phyloP scores from a whole-genome alignment of 306 rosid genomes.

The Rosa lucieae region DNA sequence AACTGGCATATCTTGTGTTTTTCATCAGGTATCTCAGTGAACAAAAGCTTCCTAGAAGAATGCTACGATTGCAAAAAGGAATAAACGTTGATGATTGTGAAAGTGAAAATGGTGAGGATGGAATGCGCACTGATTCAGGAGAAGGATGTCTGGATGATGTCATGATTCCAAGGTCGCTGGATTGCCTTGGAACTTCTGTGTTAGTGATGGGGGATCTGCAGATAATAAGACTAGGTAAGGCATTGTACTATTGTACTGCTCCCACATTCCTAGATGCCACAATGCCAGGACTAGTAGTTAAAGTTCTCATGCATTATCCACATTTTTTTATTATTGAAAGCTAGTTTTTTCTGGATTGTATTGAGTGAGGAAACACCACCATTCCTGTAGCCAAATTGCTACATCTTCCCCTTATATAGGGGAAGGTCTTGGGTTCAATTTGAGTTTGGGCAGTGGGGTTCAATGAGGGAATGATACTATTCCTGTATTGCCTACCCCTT shows the following conservation, averaged over 20 bases:
- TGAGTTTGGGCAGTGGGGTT: background rate
- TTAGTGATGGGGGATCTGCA: slow-evolving; percentile 69
- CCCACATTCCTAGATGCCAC: background rate
- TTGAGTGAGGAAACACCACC: background rate
- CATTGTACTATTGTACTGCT: slow-evolving; percentile 14
- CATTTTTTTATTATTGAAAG: slow-evolving; percentile 4
- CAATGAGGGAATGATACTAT: background rate
- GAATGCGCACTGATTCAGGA: slow-evolving; percentile 64
- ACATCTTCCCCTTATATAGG: background rate
- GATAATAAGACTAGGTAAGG: slow-evolving; percentile 77
- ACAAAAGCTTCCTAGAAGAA: slow-evolving; percentile 82
- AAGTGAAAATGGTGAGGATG: slow-evolving; percentile 71
- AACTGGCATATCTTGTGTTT: slow-evolving; percentile 22
- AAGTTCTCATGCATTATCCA: slow-evolving; percentile 16
- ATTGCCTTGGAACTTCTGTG: slow-evolving; percentile 55
- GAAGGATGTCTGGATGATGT: slow-evolving; percentile 60
- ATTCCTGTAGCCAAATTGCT: slow-evolving; percentile 4
- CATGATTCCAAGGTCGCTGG: slow-evolving; percentile 33
- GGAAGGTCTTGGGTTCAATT: background rate
- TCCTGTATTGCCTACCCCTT: background rate
- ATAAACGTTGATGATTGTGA: slow-evolving; percentile 54
- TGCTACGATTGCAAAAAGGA: slow-evolving; percentile 77
- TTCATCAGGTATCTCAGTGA: slow-evolving; percentile 73
- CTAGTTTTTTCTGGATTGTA: background rate
- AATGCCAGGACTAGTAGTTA: background rate